phyloP scores from a whole-genome alignment of 2,329 filamentous ascomycete genomes.

The Aureobasidium sp. region DNA sequence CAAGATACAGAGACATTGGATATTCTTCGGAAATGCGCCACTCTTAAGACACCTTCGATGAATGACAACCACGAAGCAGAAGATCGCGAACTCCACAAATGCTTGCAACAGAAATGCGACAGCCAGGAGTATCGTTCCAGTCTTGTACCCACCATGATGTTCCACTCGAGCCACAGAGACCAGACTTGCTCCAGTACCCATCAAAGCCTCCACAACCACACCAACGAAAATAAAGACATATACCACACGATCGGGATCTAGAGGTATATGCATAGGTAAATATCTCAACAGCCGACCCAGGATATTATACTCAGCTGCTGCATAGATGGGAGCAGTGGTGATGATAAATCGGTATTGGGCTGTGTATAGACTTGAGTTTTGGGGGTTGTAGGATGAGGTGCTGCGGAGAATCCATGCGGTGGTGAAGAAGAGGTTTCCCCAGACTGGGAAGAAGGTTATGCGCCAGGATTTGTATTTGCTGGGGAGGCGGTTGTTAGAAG shows the following conservation, averaged over 20 bases:
- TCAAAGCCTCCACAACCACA: conserved; percentile 40
- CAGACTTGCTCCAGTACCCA: conserved; percentile 23
- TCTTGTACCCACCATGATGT: neutral
- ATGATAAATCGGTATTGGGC: conserved; percentile 33
- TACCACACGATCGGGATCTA: conserved; percentile 50
- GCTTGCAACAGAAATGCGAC: neutral
- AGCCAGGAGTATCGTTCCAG: neutral
- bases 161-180: neutral
- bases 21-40: conserved; percentile 34
- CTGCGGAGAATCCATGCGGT: conserved; percentile 48
- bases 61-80: neutral
- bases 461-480: conserved; percentile 15
- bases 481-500: too few species aligned
- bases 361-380: conserved; percentile 33
- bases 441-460: conserved; percentile 19
- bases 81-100: neutral
- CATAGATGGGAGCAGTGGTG: conserved; percentile 46
- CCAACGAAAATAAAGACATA: conserved; percentile 50
- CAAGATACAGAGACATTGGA: conserved; percentile 36
- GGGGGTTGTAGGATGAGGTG: conserved; percentile 44
- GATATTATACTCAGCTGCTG: conserved; percentile 54
- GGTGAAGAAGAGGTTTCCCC: conserved; percentile 25
- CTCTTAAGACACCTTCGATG: conserved; percentile 30
- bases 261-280: conserved; percentile 49
- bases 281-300: conserved; percentile 54